phyloP scores from a whole-genome alignment of 23 red algal genomes.

The Agarophyton chilense region DNA sequence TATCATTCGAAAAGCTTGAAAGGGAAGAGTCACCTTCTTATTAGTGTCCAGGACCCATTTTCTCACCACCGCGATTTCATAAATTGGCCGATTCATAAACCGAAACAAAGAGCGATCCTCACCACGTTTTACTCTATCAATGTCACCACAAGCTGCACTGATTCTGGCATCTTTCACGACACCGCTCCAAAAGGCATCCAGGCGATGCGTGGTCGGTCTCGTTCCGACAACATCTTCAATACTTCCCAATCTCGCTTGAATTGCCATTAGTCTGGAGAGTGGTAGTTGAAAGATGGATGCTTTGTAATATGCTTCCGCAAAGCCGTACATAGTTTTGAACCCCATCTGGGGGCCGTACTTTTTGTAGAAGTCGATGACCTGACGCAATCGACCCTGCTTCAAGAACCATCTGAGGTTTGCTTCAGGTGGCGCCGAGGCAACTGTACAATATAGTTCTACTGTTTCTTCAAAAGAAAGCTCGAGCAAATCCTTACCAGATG shows the following conservation, averaged over 20 bases:
- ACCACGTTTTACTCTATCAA: neutral
- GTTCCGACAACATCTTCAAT: conserved; percentile 1
- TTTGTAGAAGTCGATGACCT: neutral
- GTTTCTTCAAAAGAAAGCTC: conserved; percentile 30
- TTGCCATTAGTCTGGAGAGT: conserved; percentile 2
- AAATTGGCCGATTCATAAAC: conserved; percentile 15
- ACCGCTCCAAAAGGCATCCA: conserved; percentile 12
- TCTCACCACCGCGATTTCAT: conserved; percentile 31
- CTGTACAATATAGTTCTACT: neutral
- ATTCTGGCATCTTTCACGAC: neutral
- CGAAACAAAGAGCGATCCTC: conserved; percentile 12
- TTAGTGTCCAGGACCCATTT: conserved; percentile 19
- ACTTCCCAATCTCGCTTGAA: conserved; percentile 9
- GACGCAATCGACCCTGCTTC: neutral
- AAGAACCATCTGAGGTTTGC: neutral
- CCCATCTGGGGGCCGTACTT: conserved; percentile 12
- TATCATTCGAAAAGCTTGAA: conserved; percentile 34
- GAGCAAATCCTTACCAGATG: neutral
- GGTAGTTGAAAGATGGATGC: conserved; percentile 12
- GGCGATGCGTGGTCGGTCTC: neutral
- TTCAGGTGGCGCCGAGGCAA: neutral
- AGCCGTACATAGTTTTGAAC: conserved; percentile 1
- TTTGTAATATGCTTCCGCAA: conserved; percentile 20
- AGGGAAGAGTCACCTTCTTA: neutral
- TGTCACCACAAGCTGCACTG: conserved; percentile 6